A percentile compares a stretch with the other conserved stretches of the same genome.
Evolutionary conservation across 306 rosid species (phyloP).

Genomic region (Purshia tridentata): DNA sequence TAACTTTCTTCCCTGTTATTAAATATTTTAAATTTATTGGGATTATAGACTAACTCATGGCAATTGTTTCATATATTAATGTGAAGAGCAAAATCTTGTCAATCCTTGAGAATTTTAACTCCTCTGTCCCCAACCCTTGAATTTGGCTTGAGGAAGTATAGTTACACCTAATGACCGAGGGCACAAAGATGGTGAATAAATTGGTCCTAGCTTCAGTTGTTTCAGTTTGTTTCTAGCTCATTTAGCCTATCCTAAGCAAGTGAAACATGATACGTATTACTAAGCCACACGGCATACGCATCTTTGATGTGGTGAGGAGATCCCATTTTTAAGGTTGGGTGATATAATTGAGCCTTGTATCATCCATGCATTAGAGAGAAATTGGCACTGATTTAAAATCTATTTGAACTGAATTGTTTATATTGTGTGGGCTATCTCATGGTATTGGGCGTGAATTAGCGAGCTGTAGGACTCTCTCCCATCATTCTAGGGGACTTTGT

Average conservation of each 20-base stretch:
- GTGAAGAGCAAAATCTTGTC: background rate
- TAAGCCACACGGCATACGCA: background rate
- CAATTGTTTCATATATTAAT: slow-evolving; percentile 15
- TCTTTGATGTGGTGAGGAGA: background rate
- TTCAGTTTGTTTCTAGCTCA: background rate
- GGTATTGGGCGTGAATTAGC: background rate
- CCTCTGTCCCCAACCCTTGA: background rate
- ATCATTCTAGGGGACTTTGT: background rate
- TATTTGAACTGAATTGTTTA: background rate
- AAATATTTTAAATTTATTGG: slow-evolving; percentile 7
- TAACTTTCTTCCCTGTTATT: slow-evolving; percentile 22
- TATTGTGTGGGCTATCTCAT: background rate
- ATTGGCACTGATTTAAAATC: background rate
- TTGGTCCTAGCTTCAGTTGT: background rate
- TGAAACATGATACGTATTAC: background rate
- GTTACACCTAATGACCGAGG: no score
- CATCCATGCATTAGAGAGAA: background rate
- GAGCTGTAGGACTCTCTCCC: background rate
- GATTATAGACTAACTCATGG: background rate
- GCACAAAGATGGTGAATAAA: no score
- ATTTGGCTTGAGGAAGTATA: background rate
- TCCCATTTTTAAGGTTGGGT: background rate
- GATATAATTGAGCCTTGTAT: background rate
- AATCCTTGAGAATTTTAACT: background rate
- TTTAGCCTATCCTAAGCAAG: background rate